Conservation (phyloP, 352 stramenopile species). For the Phytophthora citrophthora region DNA sequence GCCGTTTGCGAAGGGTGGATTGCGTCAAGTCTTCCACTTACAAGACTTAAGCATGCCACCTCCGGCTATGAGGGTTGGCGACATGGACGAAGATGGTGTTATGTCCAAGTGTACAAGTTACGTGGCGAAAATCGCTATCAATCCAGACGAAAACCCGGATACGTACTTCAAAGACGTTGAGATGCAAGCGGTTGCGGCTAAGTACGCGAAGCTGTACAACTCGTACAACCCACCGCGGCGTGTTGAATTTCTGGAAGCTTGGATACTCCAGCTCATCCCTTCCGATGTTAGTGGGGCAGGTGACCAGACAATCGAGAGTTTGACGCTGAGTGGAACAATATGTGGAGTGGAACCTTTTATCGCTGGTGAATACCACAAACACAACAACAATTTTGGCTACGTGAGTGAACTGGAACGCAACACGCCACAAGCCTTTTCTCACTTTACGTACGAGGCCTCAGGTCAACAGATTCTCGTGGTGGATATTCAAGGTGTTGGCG, state of each 20-base stretch:
- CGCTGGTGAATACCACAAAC: constrained; percentile 81
- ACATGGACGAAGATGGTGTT: constrained; percentile 28
- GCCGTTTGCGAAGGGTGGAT: constrained; percentile 63
- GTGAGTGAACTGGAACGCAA: constrained; percentile 83
- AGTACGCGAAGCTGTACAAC: constrained; percentile 85
- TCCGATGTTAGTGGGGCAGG: constrained; percentile 23
- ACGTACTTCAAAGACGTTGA: constrained; percentile 89
- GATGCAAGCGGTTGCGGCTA: constrained; percentile 83
- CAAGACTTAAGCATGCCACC: constrained; percentile 62
- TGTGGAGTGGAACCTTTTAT: constrained; percentile 84
- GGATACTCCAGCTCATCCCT: constrained; percentile 75
- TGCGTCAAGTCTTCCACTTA: constrained; percentile 76
- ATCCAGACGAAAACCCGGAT: constrained; percentile 78
- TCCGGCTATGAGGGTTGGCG: constrained; percentile 15
- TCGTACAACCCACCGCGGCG: constrained; percentile 79
- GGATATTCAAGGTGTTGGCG: constrained; percentile 94
- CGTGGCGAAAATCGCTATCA: constrained; percentile 84
- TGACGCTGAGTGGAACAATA: constrained; percentile 71
- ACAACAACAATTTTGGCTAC: constrained; percentile 88
- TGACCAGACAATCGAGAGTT: constrained; percentile 39
- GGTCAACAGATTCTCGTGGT: constrained; percentile 93
- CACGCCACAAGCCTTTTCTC: constrained; percentile 90
- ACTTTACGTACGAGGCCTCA: constrained; percentile 93
- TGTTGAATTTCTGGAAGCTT: constrained; percentile 80
- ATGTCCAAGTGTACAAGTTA: constrained; percentile 52